phyloP scores from a whole-genome alignment of 768 basidiomycete species.

The Naganishia vishniacii region DNA sequence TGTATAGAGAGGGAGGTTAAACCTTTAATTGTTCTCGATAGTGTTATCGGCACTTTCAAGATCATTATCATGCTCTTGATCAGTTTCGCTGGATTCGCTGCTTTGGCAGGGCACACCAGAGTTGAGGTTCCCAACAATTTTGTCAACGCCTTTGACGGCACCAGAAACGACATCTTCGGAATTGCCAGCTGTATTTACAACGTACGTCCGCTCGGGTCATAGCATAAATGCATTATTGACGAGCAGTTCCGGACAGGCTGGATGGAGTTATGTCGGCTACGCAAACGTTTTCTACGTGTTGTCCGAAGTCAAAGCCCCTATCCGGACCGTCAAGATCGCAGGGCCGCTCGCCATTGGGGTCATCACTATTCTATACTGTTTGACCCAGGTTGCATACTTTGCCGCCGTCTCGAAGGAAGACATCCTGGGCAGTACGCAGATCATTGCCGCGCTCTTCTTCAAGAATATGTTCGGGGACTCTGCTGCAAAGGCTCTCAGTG shows the following conservation, averaged over 20 bases:
- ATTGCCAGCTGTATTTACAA: conserved; percentile 23
- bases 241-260: neutral
- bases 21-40: conserved; percentile 30
- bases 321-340: conserved; percentile 65
- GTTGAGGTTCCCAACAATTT: conserved; percentile 24
- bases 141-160: conserved; percentile 20
- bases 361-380: conserved; percentile 60
- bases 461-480: conserved; percentile 63
- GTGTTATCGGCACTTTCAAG: conserved; percentile 57
- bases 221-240: too few species aligned
- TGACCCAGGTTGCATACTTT: conserved; percentile 68
- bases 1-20: neutral
- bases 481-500: conserved; percentile 47
- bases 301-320: conserved; percentile 49
- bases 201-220: neutral
- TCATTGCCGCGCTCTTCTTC: conserved; percentile 71
- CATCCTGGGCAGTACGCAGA: conserved; percentile 60
- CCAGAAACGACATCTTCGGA: conserved; percentile 16
- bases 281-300: conserved; percentile 12
- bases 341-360: conserved; percentile 62
- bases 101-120: conserved; percentile 52
- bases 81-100: conserved; percentile 55
- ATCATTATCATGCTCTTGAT: conserved; percentile 57
- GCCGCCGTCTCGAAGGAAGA: conserved; percentile 66
- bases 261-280: conserved; percentile 24